Evolutionary conservation across 176 grass and related monocot genomes (phyloP).

Genomic region (Oryza brachyantha): DNA sequence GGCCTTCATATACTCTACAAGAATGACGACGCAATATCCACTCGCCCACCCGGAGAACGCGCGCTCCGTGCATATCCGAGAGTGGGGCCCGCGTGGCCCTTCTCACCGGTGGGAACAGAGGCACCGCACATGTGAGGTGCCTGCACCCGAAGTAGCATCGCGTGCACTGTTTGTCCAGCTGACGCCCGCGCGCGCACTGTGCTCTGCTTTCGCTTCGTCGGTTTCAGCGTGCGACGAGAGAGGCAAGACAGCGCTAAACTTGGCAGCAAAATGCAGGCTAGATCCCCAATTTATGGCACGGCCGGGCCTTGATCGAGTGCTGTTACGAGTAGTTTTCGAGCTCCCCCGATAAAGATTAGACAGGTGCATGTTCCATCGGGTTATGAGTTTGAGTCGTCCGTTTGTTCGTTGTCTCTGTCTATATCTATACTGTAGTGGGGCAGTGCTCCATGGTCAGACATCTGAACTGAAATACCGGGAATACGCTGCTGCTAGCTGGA

Average conservation of each 20-base stretch:
- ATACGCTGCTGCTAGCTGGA: background rate
- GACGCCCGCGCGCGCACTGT: background rate
- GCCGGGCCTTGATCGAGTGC: background rate
- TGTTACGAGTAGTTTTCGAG: constrained; percentile 19
- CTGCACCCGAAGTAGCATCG: background rate
- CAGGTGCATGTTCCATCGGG: constrained; percentile 31
- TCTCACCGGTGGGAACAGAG: constrained; percentile 8
- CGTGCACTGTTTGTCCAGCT: background rate
- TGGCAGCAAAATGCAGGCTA: background rate
- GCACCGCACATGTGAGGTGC: constrained; percentile 25
- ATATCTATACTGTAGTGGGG: too few species aligned
- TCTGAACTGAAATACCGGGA: background rate
- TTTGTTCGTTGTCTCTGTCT: background rate
- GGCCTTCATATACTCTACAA: background rate
- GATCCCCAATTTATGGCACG: constrained; percentile 13
- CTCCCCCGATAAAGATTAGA: background rate
- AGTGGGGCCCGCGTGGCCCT: background rate
- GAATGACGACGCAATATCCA: background rate
- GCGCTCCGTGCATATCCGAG: background rate
- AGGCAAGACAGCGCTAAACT: background rate
- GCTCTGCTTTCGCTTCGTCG: background rate
- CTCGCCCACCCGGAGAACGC: background rate
- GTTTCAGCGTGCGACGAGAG: background rate
- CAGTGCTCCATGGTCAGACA: background rate
- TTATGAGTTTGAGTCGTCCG: background rate